A percentile compares a stretch with the other conserved stretches of the same genome.
These are phyloP conservation scores for Acephala macrosclerotiorum DNA, from an alignment of 2,329 filamentous ascomycete genomes.

Conservation along the genomic window DNA sequence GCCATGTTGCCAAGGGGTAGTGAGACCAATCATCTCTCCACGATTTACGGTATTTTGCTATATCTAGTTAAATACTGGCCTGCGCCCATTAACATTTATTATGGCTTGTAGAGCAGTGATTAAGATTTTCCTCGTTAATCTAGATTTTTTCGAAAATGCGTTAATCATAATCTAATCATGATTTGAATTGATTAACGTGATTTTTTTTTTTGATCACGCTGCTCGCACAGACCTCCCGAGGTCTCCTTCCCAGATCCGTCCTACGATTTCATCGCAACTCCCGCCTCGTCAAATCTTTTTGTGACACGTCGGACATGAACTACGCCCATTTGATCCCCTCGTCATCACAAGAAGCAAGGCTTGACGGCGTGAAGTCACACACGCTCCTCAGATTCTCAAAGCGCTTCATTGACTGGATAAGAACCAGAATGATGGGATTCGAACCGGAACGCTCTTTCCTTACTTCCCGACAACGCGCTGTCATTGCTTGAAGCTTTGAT, in stretches of 20 bases:
- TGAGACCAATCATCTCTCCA: too few relatives aligned
- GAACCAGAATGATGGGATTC: neutral
- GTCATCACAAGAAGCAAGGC: constrained; percentile 9
- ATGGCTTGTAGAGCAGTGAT: too few relatives aligned
- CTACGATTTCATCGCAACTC: neutral
- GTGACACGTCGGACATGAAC: neutral
- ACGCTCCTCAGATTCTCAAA: neutral
- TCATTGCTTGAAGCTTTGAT: neutral
- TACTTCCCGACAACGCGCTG: neutral
- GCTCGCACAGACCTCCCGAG: too few relatives aligned
- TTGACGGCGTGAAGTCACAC: neutral
- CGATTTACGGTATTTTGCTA: too few relatives aligned
- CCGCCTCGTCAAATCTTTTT: neutral
- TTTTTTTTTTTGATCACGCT: too few relatives aligned
- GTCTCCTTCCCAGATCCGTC: neutral
- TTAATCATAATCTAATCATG: too few relatives aligned
- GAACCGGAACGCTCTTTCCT: neutral
- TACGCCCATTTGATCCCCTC: neutral
- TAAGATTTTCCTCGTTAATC: too few relatives aligned
- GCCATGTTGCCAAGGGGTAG: too few relatives aligned
- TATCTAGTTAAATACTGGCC: too few relatives aligned
- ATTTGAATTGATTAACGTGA: too few relatives aligned
- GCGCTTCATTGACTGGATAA: neutral
- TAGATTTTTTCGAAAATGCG: too few relatives aligned
- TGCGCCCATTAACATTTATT: too few relatives aligned